Conservation (phyloP, 2,329 filamentous ascomycete genomes). For the Alternaria metachromatica region DNA sequence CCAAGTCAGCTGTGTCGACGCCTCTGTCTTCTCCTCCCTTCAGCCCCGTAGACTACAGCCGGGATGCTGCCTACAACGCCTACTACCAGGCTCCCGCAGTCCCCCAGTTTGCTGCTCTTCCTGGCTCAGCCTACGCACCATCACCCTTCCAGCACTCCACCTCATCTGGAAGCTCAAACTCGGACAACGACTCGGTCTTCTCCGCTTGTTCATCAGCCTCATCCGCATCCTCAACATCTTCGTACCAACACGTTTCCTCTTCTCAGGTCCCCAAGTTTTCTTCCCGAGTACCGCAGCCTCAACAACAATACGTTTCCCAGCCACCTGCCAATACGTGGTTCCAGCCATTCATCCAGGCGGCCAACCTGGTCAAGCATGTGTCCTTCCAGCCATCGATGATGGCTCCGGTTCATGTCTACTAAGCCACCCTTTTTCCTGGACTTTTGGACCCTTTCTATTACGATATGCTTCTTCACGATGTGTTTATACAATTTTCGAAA, state of each 20-base stretch:
- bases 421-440: slow-evolving; percentile 13
- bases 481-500: slow-evolving; percentile 42
- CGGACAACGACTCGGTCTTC: slow-evolving; percentile 51
- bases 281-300: slow-evolving; percentile 34
- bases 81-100: slow-evolving; percentile 38
- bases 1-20: slow-evolving; percentile 50
- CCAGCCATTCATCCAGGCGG: slow-evolving; percentile 50
- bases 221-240: slow-evolving; percentile 46
- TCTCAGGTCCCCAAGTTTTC: slow-evolving; percentile 37
- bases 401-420: slow-evolving; percentile 48
- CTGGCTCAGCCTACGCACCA: slow-evolving; percentile 39
- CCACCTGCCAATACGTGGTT: slow-evolving; percentile 47
- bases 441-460: slow-evolving; percentile 19
- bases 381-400: slow-evolving; percentile 50
- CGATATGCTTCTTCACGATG: slow-evolving; percentile 42
- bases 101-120: slow-evolving; percentile 42
- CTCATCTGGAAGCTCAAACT: slow-evolving; percentile 48
- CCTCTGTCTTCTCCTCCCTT: slow-evolving; percentile 55
- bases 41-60: slow-evolving; percentile 48
- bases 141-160: slow-evolving; percentile 41
- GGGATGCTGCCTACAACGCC: slow-evolving; percentile 37
- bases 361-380: slow-evolving; percentile 50
- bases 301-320: slow-evolving; percentile 47
- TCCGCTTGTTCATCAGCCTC: slow-evolving; percentile 48
- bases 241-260: slow-evolving; percentile 40